Percentiles rank a stretch among this genome's conserved stretches.
phyloP scores from a whole-genome alignment of 2,329 filamentous ascomycete genomes.

The Monosporascus cannonballus region DNA sequence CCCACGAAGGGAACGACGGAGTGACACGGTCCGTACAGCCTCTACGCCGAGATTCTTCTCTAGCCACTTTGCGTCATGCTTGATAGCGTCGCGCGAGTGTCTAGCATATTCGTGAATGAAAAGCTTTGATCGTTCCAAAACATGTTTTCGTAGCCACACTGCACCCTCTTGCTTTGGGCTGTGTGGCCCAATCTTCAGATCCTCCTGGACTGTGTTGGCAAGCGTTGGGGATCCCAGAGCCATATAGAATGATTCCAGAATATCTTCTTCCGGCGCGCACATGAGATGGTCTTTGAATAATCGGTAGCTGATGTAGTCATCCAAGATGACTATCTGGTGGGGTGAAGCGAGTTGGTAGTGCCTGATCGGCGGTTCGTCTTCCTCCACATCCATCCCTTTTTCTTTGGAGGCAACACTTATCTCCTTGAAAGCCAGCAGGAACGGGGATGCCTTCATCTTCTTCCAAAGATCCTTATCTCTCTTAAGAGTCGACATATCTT shows the following conservation, averaged over 20 bases:
- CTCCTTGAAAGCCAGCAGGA: constrained; percentile 80
- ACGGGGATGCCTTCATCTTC: constrained; percentile 68
- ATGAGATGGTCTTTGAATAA: constrained; percentile 81
- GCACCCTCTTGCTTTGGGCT: constrained; percentile 64
- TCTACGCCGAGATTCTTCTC: constrained; percentile 77
- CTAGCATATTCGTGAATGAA: constrained; percentile 75
- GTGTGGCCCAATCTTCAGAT: constrained; percentile 63
- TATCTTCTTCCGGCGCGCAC: constrained; percentile 85
- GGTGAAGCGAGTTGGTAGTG: constrained; percentile 75
- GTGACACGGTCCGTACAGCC: constrained; percentile 69
- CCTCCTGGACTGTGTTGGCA: constrained; percentile 71
- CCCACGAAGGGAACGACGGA: constrained; percentile 70
- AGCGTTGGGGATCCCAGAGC: constrained; percentile 73
- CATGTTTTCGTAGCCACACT: constrained; percentile 66
- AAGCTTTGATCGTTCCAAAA: constrained; percentile 80
- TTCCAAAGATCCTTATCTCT: constrained; percentile 73
- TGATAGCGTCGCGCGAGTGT: constrained; percentile 70
- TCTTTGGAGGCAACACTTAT: constrained; percentile 42
- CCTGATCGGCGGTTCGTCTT: constrained; percentile 60
- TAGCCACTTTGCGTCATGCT: constrained; percentile 84
- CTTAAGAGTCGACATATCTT: constrained; percentile 63
- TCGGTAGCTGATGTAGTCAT: constrained; percentile 84
- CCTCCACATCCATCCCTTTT: constrained; percentile 46
- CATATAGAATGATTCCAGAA: constrained; percentile 77
- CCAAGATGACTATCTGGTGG: constrained; percentile 67